Evolutionary conservation across 768 basidiomycete genomes (phyloP), one percentile per base, ranked within the genome.

Genomic region (Phaffia australis): DNA sequence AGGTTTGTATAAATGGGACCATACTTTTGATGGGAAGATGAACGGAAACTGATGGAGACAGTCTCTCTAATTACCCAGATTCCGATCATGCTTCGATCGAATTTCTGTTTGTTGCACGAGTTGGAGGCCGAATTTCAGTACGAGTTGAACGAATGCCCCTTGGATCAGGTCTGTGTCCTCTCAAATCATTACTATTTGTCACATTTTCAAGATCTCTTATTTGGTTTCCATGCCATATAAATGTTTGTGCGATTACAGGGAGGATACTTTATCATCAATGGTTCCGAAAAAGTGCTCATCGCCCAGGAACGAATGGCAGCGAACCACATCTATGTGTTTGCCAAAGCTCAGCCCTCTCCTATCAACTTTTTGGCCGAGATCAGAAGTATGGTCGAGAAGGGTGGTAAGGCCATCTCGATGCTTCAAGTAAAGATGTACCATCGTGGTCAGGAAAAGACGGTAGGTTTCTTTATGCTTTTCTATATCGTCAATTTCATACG

Each of bases 241-340:
- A 29, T 3, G n/a, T 19, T 49, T 15, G 8, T 6, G 9, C 21
- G 2, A 58, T 18, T 30, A 9, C 72, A 92, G 49, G 95, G 95
- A 76, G 95, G 95, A 58, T 99, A 99, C 76, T 99, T 99, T 76
- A 90, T 99, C 74, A 97, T 99, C 79, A 98, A 97, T 72, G 95
- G 95, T 16, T 98, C 95, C 2, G 95, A 99, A 76, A 99, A 99
- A 77, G 95, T 99, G n/a, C 81, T 99, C 69, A 99, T 99, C 76
- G 95, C 95, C 1, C 95, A 99, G 77, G 95, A 99, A 76, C 85
- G 95, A 61, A 98, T 98, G 93, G 94, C 95, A 14, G 93, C 91
- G 27, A 99, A 99, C 79, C 93, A 95, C 74, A 95, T 99, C 71
- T 99, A 98, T 77, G 92, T 97, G 61, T 99, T 99, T 73, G 91